Evolutionary conservation across 2,329 filamentous ascomycete genomes (phyloP), one percentile per base, ranked within the genome.

Genomic region (Chaetomiaceae sp.): DNA sequence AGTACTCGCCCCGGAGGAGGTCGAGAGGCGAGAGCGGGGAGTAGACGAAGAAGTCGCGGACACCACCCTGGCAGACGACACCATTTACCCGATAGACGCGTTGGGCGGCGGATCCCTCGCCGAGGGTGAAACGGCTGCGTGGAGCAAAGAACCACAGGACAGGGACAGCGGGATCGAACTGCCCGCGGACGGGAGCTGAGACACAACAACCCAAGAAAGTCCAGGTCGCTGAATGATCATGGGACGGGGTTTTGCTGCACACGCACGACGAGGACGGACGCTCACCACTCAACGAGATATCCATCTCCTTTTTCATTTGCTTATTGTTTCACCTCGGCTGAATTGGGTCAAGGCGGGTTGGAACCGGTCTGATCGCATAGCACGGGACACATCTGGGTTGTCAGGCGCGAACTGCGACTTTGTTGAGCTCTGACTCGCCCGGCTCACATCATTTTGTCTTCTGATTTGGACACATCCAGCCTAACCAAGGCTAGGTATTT

Each of bases 1-100:
- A 18, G 85, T 95, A 1, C 72, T 96, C 3, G 73, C 77, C 9
- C 70, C 74, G 52, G 85, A 90, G 38, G 68, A 81, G 5, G 69
- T 75, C 10, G 61, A 58, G 27, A 48, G 49, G 27, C 47, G 51
- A 29, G 43, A 49, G 38, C 37, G 38, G 14, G 45, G 24, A 17
- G n/a, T n/a, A n/a, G 64, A 63, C 17, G 62, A 60, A 7, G 62
- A 61, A n/a, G 48, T 6, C 9, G 44, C 30, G 12, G 62, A 63
- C 20, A 24, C 6, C 29, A 43, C 14, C 6, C n/a, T 43, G n/a
- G 40, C 12, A 3, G 43, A 51, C 3, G 43, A 44, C 12, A 39
- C 40, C 3, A 38, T 53, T 1, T 47, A 50, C 12, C 43, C 38
- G 24, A 40, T 50, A 10, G 48, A 47, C 32, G 36, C 40, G 11